Evolutionary conservation across 1,284 basidiomycete genomes (phyloP).

Genomic region (Sparassis latifolia): DNA sequence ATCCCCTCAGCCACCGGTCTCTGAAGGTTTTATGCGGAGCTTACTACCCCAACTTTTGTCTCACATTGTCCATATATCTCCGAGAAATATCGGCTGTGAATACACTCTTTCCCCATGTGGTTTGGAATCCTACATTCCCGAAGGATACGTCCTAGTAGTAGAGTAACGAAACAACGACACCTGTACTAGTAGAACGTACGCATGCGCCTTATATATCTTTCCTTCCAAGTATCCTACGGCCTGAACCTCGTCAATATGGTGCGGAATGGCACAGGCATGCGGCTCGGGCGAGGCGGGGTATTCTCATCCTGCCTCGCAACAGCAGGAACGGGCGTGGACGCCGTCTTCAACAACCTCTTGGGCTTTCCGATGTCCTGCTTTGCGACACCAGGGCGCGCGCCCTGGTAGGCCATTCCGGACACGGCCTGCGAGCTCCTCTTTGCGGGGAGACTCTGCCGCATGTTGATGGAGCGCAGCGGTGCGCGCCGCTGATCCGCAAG

Average conservation of each 20-base stretch:
- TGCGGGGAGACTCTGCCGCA: conserved; percentile 16
- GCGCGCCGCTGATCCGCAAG: conserved; percentile 10
- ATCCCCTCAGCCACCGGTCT: too few species aligned
- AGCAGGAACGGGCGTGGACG: conserved; percentile 7
- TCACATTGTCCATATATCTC: too few species aligned
- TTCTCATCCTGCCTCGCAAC: not conserved
- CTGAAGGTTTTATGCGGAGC: too few species aligned
- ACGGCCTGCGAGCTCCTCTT: conserved; percentile 10
- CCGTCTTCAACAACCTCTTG: conserved; percentile 9
- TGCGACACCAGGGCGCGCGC: conserved; percentile 2
- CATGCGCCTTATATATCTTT: too few species aligned
- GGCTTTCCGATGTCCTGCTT: conserved; percentile 10
- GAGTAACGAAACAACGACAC: too few species aligned
- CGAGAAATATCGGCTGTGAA: too few species aligned
- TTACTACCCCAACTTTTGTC: too few species aligned
- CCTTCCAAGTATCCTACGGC: conserved; percentile 3
- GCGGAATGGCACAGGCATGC: conserved; percentile 23
- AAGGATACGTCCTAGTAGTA: too few species aligned
- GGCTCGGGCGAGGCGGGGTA: conserved; percentile 11
- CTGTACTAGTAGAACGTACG: too few species aligned
- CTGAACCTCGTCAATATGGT: conserved; percentile 23
- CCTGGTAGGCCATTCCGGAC: not conserved
- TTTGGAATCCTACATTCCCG: too few species aligned
- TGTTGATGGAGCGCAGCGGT: conserved; percentile 15
- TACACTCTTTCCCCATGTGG: too few species aligned